Conservation (phyloP, 768 basidiomycete genomes). For the Termitomyces sp. region DNA sequence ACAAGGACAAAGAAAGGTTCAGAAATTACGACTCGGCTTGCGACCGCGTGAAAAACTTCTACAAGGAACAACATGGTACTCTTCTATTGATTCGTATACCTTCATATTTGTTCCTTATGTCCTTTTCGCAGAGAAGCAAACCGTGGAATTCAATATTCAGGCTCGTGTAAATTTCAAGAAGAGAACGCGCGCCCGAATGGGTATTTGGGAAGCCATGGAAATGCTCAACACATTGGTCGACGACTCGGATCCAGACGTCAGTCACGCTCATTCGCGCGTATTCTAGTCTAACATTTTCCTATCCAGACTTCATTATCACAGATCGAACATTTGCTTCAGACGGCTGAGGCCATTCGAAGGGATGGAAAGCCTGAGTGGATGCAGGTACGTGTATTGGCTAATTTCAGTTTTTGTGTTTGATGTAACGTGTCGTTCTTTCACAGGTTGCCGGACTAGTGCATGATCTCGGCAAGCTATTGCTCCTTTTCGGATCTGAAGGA, state of each 20-base stretch:
- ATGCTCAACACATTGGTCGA: constrained; percentile 85
- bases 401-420: neutral
- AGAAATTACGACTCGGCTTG: constrained; percentile 41
- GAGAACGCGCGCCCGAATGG: constrained; percentile 70
- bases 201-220: constrained; percentile 85
- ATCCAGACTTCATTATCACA: constrained; percentile 11
- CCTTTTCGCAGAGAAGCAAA: constrained; percentile 69
- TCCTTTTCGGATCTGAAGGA: constrained; percentile 81
- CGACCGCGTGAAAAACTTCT: constrained; percentile 18
- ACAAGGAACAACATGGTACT: constrained; percentile 19
- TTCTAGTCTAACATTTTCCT: neutral
- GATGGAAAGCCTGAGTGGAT: constrained; percentile 93
- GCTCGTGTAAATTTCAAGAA: constrained; percentile 74
- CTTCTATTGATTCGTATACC: neutral
- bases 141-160: constrained; percentile 79
- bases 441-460: constrained; percentile 77
- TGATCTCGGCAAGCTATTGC: constrained; percentile 86
- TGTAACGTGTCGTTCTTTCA: neutral
- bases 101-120: neutral
- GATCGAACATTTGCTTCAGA: constrained; percentile 80
- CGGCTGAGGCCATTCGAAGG: constrained; percentile 83
- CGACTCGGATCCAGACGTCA: constrained; percentile 87
- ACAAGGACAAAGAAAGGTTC: constrained; percentile 59
- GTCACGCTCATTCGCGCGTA: constrained; percentile 16
- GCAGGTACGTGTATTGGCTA: constrained; percentile 41